These are phyloP conservation scores for Globisporangium splendens DNA, from an alignment of 352 stramenopile genomes.

Conservation along the genomic window DNA sequence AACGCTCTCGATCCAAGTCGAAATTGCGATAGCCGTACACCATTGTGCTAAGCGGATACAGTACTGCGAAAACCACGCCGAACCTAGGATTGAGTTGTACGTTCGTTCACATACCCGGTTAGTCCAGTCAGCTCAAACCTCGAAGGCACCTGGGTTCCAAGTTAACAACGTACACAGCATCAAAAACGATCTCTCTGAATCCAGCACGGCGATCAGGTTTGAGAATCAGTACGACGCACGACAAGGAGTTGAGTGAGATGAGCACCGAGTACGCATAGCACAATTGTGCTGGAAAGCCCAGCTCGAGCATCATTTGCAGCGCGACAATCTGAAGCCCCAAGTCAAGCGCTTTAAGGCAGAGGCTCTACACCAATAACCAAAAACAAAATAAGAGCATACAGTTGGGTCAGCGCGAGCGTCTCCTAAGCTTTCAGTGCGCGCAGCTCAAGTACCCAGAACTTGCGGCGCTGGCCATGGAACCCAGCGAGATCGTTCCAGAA, in stretches of 20 bases:
- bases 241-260: constrained; percentile 26
- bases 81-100: constrained; percentile 17
- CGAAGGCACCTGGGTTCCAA: background rate
- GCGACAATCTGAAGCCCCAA: constrained; percentile 23
- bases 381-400: background rate
- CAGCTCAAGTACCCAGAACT: constrained; percentile 35
- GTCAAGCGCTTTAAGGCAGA: constrained; percentile 30
- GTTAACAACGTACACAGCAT: constrained; percentile 24
- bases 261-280: constrained; percentile 27
- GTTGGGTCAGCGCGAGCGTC: background rate
- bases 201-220: constrained; percentile 19
- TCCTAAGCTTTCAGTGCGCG: background rate
- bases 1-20: constrained; percentile 25
- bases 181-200: constrained; percentile 28
- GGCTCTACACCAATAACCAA: constrained; percentile 18
- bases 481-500: constrained; percentile 25
- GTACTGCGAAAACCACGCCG: constrained; percentile 31
- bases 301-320: constrained; percentile 25
- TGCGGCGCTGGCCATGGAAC: constrained; percentile 29
- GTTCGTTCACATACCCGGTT: too few species aligned
- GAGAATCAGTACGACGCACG: constrained; percentile 20
- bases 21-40: constrained; percentile 31
- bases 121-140: too few species aligned
- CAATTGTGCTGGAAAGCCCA: constrained; percentile 22
- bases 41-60: constrained; percentile 25